These are phyloP conservation scores for Neofusicoccum sp. DNA, from an alignment of 2,329 filamentous ascomycete genomes.

Conservation along the genomic window DNA sequence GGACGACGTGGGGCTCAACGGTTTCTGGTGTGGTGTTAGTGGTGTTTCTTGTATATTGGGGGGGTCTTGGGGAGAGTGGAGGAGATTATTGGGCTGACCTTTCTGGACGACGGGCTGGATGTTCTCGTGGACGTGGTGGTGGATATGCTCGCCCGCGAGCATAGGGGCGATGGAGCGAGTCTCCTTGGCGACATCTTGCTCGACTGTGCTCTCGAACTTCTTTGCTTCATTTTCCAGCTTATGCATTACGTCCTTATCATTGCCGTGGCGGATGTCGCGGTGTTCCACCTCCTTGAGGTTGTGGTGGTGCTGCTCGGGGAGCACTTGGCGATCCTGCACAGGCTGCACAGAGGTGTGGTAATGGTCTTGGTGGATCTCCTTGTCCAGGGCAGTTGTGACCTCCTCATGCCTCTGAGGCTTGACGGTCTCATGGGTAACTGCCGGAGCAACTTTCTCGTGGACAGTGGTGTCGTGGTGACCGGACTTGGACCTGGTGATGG, in stretches of 20 bases:
- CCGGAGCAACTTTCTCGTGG: conserved; percentile 61
- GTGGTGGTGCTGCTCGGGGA: conserved; percentile 63
- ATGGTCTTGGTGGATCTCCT: conserved; percentile 70
- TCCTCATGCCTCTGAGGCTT: conserved; percentile 62
- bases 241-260: conserved; percentile 48
- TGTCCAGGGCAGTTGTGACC: conserved; percentile 62
- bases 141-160: conserved; percentile 61
- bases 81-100: conserved; percentile 20
- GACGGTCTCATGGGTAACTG: conserved; percentile 60
- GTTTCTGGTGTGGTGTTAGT: conserved; percentile 56
- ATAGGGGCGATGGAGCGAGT: conserved; percentile 49
- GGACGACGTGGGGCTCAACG: conserved; percentile 65
- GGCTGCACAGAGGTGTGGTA: conserved; percentile 70
- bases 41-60: not conserved
- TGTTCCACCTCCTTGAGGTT: conserved; percentile 60
- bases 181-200: conserved; percentile 48
- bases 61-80: not conserved
- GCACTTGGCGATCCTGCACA: conserved; percentile 53
- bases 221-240: conserved; percentile 36
- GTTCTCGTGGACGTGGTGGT: conserved; percentile 66
- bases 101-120: conserved; percentile 71
- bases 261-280: conserved; percentile 60
- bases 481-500: too few relatives aligned
- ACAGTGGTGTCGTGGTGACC: conserved; percentile 68
- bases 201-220: conserved; percentile 53